phyloP scores from a whole-genome alignment of 2,329 filamentous ascomycete species.

The Penicillium fuscoglaucum region DNA sequence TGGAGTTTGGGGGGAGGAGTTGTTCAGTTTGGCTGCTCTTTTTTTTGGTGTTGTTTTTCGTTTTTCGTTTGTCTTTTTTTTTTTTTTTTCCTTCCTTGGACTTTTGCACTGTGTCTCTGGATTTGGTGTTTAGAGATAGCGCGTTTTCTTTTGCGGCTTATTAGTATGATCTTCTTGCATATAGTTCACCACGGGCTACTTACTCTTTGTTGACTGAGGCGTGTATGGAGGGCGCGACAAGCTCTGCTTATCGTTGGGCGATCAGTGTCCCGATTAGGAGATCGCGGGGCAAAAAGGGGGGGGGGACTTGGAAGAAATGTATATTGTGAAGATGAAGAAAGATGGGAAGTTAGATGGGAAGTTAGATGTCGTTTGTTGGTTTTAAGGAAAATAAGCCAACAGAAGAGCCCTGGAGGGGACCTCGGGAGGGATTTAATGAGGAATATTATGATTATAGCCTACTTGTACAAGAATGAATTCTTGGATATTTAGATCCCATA shows the following conservation, averaged over 20 bases:
- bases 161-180: background rate
- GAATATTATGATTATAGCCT: background rate
- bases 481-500: background rate
- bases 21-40: conserved; percentile 8
- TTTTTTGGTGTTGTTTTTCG: background rate
- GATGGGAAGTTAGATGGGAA: background rate
- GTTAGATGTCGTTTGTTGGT: background rate
- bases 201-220: conserved; percentile 4
- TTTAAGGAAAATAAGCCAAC: background rate
- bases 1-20: background rate
- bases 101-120: background rate
- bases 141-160: background rate
- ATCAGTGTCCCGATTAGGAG: conserved; percentile 9
- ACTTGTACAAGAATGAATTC: background rate
- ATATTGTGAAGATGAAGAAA: background rate
- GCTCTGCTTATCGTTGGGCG: conserved; percentile 11
- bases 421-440: background rate
- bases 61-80: background rate
- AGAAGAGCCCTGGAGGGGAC: background rate
- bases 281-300: conserved; percentile 13
- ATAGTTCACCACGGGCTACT: background rate
- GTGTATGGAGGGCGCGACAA: conserved; percentile 3
- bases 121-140: background rate
- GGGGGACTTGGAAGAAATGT: background rate
- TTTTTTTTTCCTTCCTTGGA: background rate